phyloP scores from a whole-genome alignment of 352 stramenopile genomes.

The Phytophthora rubi region DNA sequence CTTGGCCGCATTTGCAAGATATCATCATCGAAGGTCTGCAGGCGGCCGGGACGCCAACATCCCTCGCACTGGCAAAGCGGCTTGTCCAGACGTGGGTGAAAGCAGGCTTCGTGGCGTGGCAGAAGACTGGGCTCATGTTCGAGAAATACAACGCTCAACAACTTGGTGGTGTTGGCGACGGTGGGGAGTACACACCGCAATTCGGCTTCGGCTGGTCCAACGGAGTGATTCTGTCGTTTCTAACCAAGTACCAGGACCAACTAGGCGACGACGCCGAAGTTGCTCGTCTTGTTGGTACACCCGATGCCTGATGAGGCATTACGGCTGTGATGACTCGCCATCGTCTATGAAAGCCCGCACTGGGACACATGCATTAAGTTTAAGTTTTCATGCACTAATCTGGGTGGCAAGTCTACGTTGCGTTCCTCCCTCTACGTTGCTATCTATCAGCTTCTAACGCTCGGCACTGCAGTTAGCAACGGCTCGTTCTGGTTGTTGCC shows the following conservation, averaged over 20 bases:
- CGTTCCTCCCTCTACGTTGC: not conserved
- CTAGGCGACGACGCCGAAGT: constrained; percentile 8
- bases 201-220: constrained; percentile 90
- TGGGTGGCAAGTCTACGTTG: not conserved
- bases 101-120: constrained; percentile 65
- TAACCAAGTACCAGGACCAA: constrained; percentile 70
- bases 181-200: constrained; percentile 88
- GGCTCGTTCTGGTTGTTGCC: constrained; percentile 17
- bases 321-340: not conserved
- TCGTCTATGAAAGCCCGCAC: not conserved
- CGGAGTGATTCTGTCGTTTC: constrained; percentile 81
- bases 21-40: constrained; percentile 82
- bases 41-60: constrained; percentile 39
- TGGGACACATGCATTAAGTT: constrained; percentile 3
- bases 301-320: not conserved
- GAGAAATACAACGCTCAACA: constrained; percentile 88
- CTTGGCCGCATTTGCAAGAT: constrained; percentile 85
- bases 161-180: constrained; percentile 65
- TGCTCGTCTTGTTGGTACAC: not conserved
- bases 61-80: constrained; percentile 48
- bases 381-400: not conserved
- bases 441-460: constrained; percentile 28
- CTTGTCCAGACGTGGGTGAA: constrained; percentile 71
- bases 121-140: constrained; percentile 83
- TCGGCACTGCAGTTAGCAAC: constrained; percentile 15